phyloP scores from a whole-genome alignment of 495 filamentous ascomycete species.

The Neurospora tetraspora region DNA sequence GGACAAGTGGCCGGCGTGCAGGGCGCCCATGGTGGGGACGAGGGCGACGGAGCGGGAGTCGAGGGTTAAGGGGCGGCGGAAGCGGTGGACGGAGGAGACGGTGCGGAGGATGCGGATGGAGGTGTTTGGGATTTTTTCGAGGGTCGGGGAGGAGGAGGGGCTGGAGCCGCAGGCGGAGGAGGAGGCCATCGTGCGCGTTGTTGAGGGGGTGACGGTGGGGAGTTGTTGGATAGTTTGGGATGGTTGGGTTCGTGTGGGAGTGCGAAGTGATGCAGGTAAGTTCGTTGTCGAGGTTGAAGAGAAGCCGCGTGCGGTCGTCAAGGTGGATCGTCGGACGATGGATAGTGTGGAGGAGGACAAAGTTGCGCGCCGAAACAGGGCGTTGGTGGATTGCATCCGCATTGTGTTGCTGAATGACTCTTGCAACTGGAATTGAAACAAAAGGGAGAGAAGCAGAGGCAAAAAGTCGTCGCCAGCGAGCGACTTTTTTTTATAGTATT shows the following conservation, averaged over 20 bases:
- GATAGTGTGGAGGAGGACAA: background rate
- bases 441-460: background rate
- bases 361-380: conserved; percentile 18
- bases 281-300: background rate
- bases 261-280: background rate
- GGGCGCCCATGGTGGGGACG: conserved; percentile 93
- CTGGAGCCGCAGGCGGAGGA: background rate
- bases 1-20: conserved; percentile 87
- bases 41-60: conserved; percentile 68
- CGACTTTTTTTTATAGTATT: conserved; percentile 3
- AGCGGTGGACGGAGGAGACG: conserved; percentile 57
- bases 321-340: conserved; percentile 9
- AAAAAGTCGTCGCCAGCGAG: conserved; percentile 6
- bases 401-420: background rate
- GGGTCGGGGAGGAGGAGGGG: conserved; percentile 3
- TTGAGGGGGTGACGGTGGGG: background rate
- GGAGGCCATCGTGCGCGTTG: conserved; percentile 25
- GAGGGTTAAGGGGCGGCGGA: conserved; percentile 57
- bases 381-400: conserved; percentile 10
- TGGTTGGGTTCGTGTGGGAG: background rate
- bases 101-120: conserved; percentile 66
- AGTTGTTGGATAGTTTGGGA: background rate
- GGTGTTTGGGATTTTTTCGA: conserved; percentile 39
- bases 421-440: background rate
- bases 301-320: conserved; percentile 18